Conservation (phyloP, 2,329 filamentous ascomycete species). For the Hypoxylon sp. region DNA sequence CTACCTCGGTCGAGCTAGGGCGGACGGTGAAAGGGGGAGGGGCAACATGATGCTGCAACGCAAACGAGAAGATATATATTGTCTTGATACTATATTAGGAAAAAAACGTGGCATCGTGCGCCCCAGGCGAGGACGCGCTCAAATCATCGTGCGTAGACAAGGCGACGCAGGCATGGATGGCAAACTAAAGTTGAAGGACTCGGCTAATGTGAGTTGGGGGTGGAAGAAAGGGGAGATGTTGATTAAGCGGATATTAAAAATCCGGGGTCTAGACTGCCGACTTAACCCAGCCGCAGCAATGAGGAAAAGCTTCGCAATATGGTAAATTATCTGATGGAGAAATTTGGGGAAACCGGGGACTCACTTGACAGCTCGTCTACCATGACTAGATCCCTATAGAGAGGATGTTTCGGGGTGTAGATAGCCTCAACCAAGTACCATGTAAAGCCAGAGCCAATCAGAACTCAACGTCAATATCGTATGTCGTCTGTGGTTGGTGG, state of each 20-base stretch:
- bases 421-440: constrained; percentile 1
- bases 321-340: constrained; percentile 26
- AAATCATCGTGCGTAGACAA: constrained; percentile 19
- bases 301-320: constrained; percentile 23
- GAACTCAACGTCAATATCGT: neutral
- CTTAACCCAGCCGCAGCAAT: constrained; percentile 15
- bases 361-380: constrained; percentile 3
- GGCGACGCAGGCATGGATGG: constrained; percentile 20
- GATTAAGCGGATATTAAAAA: constrained; percentile 48
- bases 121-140: constrained; percentile 21
- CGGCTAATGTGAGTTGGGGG: constrained; percentile 48
- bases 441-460: neutral
- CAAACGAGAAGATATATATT: constrained; percentile 29
- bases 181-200: constrained; percentile 37
- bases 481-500: neutral
- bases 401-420: neutral
- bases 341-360: constrained; percentile 19
- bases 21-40: constrained; percentile 21
- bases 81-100: constrained; percentile 34
- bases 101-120: constrained; percentile 33
- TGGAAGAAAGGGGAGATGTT: constrained; percentile 35
- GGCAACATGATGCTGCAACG: constrained; percentile 22
- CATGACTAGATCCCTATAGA: neutral
- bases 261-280: constrained; percentile 39
- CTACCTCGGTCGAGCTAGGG: constrained; percentile 27